Percentiles rank a stretch among this genome's conserved stretches.
Conservation (phyloP, 352 stramenopile genomes). For the Pythium periplocum region DNA sequence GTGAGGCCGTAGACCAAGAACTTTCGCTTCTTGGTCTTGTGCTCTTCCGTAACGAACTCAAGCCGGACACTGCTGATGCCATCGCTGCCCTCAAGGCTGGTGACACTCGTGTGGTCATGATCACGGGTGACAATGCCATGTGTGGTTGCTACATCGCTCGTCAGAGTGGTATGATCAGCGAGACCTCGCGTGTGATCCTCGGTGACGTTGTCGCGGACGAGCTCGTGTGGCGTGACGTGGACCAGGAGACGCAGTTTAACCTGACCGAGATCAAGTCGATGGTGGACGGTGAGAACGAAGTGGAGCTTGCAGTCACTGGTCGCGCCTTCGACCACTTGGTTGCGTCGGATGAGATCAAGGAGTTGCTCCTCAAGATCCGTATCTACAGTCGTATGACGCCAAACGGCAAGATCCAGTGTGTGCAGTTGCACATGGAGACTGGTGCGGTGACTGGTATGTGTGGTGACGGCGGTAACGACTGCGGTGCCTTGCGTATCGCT, state of each 20-base stretch:
- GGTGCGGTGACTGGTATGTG: slow-evolving; percentile 50
- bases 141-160: slow-evolving; percentile 47
- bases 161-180: slow-evolving; percentile 28
- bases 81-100: slow-evolving; percentile 76
- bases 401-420: slow-evolving; percentile 30
- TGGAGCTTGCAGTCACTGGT: slow-evolving; percentile 41
- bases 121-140: slow-evolving; percentile 76
- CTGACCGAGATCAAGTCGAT: slow-evolving; percentile 1
- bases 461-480: slow-evolving; percentile 74
- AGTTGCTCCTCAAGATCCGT: slow-evolving; percentile 34
- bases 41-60: slow-evolving; percentile 82
- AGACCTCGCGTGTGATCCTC: slow-evolving; percentile 28
- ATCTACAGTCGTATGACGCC: slow-evolving; percentile 55
- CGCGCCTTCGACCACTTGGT: slow-evolving; percentile 28
- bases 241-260: slow-evolving; percentile 31
- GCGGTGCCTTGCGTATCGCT: slow-evolving; percentile 64
- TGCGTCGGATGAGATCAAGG: slow-evolving; percentile 23
- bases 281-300: not conserved
- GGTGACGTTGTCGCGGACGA: slow-evolving; percentile 26
- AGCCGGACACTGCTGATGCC: slow-evolving; percentile 49
- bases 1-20: slow-evolving; percentile 48
- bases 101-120: slow-evolving; percentile 66
- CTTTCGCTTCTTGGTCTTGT: slow-evolving; percentile 66
- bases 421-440: slow-evolving; percentile 33
- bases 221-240: slow-evolving; percentile 45